Base-by-base conservation (phyloP, 176 grass and related monocot species). In the Alopecurus myosuroides region DNA sequence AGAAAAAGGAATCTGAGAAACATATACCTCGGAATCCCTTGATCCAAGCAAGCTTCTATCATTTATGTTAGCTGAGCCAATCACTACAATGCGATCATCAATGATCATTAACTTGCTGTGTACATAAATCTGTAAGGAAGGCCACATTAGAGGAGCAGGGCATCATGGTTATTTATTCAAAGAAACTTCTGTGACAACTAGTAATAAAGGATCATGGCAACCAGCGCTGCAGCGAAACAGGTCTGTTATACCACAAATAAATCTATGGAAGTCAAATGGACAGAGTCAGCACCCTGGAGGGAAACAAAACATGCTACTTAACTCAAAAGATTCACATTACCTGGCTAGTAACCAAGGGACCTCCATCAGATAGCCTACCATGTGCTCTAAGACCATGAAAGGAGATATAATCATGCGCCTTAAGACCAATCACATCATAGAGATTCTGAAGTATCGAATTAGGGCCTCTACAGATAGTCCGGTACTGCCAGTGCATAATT, bases 401-500 rank as follows among this genome's bases (percentile, higher is more conserved):
- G 56, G 97, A 98, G 44, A 98, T 92, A 81, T 94, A 98, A 49
- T 98, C 97, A 82, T 95, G 89, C 20, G 93, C 89, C 87, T 92
- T 95, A 42, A 93, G 96, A 41, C 96, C 96, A 85, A 98, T 84
- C 79, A 84, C 85, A 81, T 95, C 89, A 92, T 79, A 89, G 36
- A 95, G 85, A 85, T 98, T 98, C 69, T 95, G 93, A 80, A 98
- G 85, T 89, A 98, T 95, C 4, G 93, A 98, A 88, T 93, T 95
- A 85, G 96, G 84, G 23, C 96, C 93, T 84, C 96, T 94, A 84
- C 88, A 98, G 69, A 98, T 95, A 76, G 96, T 98, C 51, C 96
- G 89, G 81, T 98, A 98, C 80, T 98, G 93, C 96, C 96, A 98
- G 72, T 95, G 96, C 96, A 98, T 98, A 77, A 98, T 98, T 90